These are phyloP conservation scores for Chloridella minuta DNA, from an alignment of 352 stramenopile species.

Conservation along the genomic window DNA sequence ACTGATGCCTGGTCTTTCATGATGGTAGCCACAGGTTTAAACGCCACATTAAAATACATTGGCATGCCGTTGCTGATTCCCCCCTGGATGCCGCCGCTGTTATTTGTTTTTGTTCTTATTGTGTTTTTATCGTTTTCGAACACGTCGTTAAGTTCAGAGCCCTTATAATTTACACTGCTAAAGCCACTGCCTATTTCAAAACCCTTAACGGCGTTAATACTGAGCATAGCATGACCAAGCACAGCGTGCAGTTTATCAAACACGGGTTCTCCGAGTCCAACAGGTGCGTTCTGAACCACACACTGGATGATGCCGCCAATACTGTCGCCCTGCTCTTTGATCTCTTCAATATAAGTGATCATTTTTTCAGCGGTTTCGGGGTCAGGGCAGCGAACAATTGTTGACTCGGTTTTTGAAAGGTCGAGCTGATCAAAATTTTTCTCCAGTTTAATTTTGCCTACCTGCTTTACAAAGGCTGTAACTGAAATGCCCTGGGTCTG, in stretches of 20 bases:
- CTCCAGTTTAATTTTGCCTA: not conserved
- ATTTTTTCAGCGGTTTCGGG: not conserved
- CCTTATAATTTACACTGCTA: not conserved
- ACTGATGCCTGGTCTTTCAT: not conserved
- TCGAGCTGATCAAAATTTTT: not conserved
- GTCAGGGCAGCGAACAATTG: not conserved
- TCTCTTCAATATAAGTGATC: not conserved
- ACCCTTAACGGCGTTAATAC: not conserved
- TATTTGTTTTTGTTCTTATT: not conserved
- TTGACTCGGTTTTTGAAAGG: not conserved
- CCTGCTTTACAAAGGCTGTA: not conserved
- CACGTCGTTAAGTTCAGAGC: not conserved
- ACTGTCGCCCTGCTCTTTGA: not conserved
- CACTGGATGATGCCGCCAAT: not conserved
- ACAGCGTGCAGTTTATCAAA: not conserved
- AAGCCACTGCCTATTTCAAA: not conserved
- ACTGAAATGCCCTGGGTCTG: not conserved
- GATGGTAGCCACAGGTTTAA: not conserved
- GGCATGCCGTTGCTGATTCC: not conserved
- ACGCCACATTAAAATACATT: not conserved
- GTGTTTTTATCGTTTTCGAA: not conserved
- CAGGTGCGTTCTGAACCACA: not conserved
- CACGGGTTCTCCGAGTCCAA: not conserved
- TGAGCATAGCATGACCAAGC: not conserved
- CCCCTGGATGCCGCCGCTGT: not conserved